These are phyloP conservation scores for Camptophora hylomeconis DNA, from an alignment of 2,329 filamentous ascomycete species.

Conservation along the genomic window DNA sequence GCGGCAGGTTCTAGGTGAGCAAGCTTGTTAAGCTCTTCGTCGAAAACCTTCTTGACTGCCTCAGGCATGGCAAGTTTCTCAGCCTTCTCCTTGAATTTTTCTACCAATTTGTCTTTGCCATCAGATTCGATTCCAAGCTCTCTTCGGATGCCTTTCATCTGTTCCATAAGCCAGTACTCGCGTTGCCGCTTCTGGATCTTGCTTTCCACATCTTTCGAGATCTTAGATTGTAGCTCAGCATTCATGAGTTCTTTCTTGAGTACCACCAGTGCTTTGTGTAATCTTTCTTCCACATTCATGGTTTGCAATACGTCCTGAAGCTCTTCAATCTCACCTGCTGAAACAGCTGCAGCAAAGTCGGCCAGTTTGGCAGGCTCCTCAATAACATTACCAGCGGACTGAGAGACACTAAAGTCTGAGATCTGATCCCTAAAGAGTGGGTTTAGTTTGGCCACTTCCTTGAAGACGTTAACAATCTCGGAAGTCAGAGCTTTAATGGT, in stretches of 20 bases:
- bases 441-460: slow-evolving; percentile 88
- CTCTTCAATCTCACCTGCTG: slow-evolving; percentile 82
- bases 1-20: slow-evolving; percentile 89
- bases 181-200: slow-evolving; percentile 96
- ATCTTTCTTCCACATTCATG: slow-evolving; percentile 79
- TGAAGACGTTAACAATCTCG: slow-evolving; percentile 98
- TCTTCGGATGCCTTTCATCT: slow-evolving; percentile 95
- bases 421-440: slow-evolving; percentile 94
- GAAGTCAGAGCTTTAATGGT: slow-evolving; percentile 86
- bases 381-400: slow-evolving; percentile 86
- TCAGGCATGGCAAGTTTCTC: slow-evolving; percentile 93
- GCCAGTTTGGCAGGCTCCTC: slow-evolving; percentile 91
- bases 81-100: slow-evolving; percentile 94
- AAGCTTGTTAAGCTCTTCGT: slow-evolving; percentile 95
- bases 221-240: slow-evolving; percentile 90
- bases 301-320: slow-evolving; percentile 82
- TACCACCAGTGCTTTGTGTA: slow-evolving; percentile 82
- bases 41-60: slow-evolving; percentile 90
- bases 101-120: slow-evolving; percentile 94
- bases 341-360: slow-evolving; percentile 93
- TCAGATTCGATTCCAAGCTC: slow-evolving; percentile 95
- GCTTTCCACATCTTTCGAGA: slow-evolving; percentile 91
- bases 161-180: slow-evolving; percentile 98
- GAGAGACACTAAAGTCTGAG: slow-evolving; percentile 90
- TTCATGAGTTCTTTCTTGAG: slow-evolving; percentile 99